phyloP scores from a whole-genome alignment of 306 rosid species.

The Corylus heterophylla region DNA sequence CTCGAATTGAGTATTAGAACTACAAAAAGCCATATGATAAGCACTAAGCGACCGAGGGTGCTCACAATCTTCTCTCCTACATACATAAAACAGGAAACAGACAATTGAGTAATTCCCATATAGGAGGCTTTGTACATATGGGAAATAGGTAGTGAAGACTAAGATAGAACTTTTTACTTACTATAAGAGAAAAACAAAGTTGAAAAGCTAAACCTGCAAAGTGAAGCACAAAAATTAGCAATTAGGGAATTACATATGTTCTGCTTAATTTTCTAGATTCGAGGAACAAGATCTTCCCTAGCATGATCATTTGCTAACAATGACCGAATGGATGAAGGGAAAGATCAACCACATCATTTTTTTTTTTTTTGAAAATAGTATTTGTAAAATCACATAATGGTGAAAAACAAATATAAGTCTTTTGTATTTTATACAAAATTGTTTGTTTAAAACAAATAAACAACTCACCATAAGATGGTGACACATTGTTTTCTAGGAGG shows the following conservation, averaged over 20 bases:
- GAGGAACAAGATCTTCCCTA: no score
- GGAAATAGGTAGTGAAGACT: background rate
- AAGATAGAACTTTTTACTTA: constrained; percentile 22
- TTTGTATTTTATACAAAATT: no score
- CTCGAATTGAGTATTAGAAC: constrained; percentile 89
- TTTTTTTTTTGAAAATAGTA: no score
- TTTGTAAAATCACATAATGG: no score
- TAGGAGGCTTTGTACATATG: background rate
- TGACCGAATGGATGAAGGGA: no score
- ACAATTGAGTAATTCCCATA: background rate
- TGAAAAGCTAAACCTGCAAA: constrained; percentile 79
- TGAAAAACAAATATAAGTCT: no score
- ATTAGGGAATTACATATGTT: background rate
- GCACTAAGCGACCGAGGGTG: constrained; percentile 82
- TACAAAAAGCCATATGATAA: constrained; percentile 89
- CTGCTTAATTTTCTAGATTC: no score
- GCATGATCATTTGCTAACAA: no score
- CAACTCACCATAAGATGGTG: constrained; percentile 68
- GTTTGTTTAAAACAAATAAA: no score
- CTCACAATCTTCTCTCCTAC: constrained; percentile 54
- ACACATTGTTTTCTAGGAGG: constrained; percentile 74
- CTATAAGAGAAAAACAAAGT: constrained; percentile 45
- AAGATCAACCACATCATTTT: no score
- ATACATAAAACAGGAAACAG: background rate
- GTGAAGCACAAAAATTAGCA: constrained; percentile 12